Evolutionary conservation across 306 rosid genomes (phyloP), one percentile per base, ranked within the genome.

Genomic region (Lathyrus aphaca): DNA sequence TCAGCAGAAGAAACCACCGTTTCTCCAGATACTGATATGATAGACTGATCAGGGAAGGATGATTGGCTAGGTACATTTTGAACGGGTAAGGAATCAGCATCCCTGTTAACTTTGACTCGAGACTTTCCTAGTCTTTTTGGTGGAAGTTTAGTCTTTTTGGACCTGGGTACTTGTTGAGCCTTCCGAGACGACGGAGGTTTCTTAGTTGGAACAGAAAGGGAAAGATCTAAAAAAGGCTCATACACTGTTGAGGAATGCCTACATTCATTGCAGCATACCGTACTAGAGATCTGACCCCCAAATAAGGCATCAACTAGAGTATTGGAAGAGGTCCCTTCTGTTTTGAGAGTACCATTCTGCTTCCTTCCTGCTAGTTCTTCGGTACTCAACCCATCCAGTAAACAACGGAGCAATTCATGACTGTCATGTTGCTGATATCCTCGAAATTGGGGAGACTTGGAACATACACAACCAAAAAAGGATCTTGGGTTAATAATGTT

Each of bases 371-470:
- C 78, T 77, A 82, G 77, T 71, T 91, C 97, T 81, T 95, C 97
- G 32, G 87, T 70, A 74, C 87, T 72, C 80, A 91, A 74, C 65
- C 89, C 97, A 84, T 95, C 99, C 66, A 91, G 84, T 61, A 95
- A 88, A 79, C 85, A 89, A 67, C 84, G 85, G 53, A 95, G 96
- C 78, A 89, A 80, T 84, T 95, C 99, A 11, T 95, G 99, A 76
- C 99, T 88, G 73, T 95, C 99, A 66, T 95, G 99, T 82, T 95
- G 99, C 64, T 91, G 96, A 74, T 84, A 89, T 58, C 96, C 99
- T 74, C 83, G 86, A 76, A 91, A 95, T 54, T 91, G 99, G 51
- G 99, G 96, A 75, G 89, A 91, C 83, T 87, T 91, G 32, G 95
- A 77, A 80, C 95, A 82, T 58, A 95, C 58, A 73, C 82, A 77